phyloP scores from a whole-genome alignment of 2,329 filamentous ascomycete species.

The Neocatenulostroma microsporum region DNA sequence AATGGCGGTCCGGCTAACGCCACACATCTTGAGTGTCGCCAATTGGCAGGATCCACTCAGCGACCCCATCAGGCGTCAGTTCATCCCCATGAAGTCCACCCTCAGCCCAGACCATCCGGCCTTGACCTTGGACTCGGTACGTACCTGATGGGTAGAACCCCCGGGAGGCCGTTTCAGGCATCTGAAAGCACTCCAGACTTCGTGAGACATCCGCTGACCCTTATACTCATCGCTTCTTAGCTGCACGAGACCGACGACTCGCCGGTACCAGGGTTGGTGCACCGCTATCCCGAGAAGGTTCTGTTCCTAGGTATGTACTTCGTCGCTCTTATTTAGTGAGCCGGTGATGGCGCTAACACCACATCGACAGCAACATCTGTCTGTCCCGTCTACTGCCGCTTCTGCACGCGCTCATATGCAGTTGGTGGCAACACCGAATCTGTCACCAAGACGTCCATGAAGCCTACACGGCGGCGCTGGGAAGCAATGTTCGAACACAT shows the following conservation, averaged over 20 bases:
- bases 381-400: conserved; percentile 57
- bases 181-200: no score
- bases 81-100: conserved; percentile 49
- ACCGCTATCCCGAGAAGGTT: conserved; percentile 57
- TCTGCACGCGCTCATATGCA: conserved; percentile 54
- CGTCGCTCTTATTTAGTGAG: no score
- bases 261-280: conserved; percentile 51
- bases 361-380: conserved; percentile 50
- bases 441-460: conserved; percentile 32
- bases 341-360: no score
- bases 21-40: conserved; percentile 52
- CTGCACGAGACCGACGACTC: conserved; percentile 51
- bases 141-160: no score
- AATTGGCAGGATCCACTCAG: conserved; percentile 53
- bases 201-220: no score
- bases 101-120: conserved; percentile 49
- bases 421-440: conserved; percentile 50
- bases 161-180: no score
- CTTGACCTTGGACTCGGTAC: conserved; percentile 50
- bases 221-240: no score
- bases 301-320: conserved; percentile 49
- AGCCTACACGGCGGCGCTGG: conserved; percentile 42
- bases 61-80: conserved; percentile 55
- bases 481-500: conserved; percentile 53
- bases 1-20: conserved; percentile 55